Conservation (phyloP, 148 eudicot species). For the Pouteria glomerata region DNA sequence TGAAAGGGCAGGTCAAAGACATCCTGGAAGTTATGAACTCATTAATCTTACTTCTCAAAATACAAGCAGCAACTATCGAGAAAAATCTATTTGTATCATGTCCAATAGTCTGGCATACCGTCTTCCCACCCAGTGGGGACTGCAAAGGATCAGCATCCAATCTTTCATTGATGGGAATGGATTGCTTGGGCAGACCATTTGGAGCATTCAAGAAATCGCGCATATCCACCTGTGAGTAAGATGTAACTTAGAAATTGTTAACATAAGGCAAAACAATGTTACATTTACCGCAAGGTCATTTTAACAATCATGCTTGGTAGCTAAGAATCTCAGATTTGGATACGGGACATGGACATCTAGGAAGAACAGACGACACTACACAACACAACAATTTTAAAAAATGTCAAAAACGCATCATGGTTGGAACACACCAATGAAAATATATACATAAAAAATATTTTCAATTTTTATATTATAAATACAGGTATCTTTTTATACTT, state of each 20-base stretch:
- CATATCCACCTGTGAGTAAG: conserved; percentile 74
- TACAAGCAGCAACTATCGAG: neutral
- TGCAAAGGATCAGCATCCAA: conserved; percentile 58
- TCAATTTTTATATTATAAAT: too few relatives aligned
- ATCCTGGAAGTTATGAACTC: conserved; percentile 48
- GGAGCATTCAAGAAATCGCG: conserved; percentile 97
- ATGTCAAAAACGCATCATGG: too few relatives aligned
- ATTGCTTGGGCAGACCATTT: conserved; percentile 67
- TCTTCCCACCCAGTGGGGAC: conserved; percentile 93
- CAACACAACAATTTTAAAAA: too few relatives aligned
- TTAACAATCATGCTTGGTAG: too few relatives aligned
- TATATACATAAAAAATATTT: too few relatives aligned
- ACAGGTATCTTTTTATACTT: too few relatives aligned
- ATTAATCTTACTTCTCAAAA: conserved; percentile 4
- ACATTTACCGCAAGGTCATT: too few relatives aligned
- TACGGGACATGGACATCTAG: too few relatives aligned
- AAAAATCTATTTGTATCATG: neutral
- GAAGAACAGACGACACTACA: too few relatives aligned
- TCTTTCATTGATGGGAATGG: conserved; percentile 47
- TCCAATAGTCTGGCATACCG: conserved; percentile 45
- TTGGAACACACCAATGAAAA: too few relatives aligned
- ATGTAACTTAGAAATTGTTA: neutral
- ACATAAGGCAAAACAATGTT: neutral
- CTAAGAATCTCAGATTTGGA: too few relatives aligned
- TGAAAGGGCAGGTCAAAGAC: conserved; percentile 96